A percentile compares a stretch with the other conserved stretches of the same genome.
Conservation (phyloP, 2,329 filamentous ascomycete species). For the Microdochium trichocladiopsis region DNA sequence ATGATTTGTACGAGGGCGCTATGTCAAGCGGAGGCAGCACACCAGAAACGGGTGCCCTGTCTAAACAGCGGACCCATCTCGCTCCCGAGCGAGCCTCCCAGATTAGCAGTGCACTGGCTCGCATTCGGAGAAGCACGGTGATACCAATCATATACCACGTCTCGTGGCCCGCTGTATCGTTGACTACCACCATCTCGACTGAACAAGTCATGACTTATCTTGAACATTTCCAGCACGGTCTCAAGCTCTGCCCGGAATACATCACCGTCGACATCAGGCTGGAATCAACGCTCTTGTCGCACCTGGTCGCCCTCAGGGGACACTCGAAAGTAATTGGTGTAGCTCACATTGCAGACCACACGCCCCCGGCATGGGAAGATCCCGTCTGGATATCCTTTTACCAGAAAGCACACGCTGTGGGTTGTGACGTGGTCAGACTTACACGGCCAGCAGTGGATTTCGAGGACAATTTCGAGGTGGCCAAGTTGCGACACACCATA, state of each 20-base stretch:
- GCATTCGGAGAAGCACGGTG: slow-evolving; percentile 56
- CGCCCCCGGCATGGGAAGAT: slow-evolving; percentile 47
- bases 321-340: slow-evolving; percentile 56
- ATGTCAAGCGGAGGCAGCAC: background rate
- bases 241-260: slow-evolving; percentile 57
- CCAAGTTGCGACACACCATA: slow-evolving; percentile 44
- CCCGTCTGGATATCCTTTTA: slow-evolving; percentile 49
- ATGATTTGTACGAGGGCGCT: slow-evolving; percentile 20
- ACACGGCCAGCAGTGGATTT: slow-evolving; percentile 47
- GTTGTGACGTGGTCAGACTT: slow-evolving; percentile 57
- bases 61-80: slow-evolving; percentile 8
- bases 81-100: slow-evolving; percentile 30
- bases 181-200: slow-evolving; percentile 6
- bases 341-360: slow-evolving; percentile 31
- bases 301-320: slow-evolving; percentile 43
- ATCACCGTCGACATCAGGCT: slow-evolving; percentile 54
- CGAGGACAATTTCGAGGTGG: slow-evolving; percentile 57
- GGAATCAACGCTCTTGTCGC: slow-evolving; percentile 39
- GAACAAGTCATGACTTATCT: slow-evolving; percentile 31
- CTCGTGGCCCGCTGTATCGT: slow-evolving; percentile 20
- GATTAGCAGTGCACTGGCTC: slow-evolving; percentile 52
- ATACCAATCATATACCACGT: slow-evolving; percentile 51
- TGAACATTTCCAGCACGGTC: slow-evolving; percentile 49
- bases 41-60: slow-evolving; percentile 1
- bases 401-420: slow-evolving; percentile 45